Evolutionary conservation across 1,139 yeast genomes (phyloP).

Genomic region (Taphrina sp.): DNA sequence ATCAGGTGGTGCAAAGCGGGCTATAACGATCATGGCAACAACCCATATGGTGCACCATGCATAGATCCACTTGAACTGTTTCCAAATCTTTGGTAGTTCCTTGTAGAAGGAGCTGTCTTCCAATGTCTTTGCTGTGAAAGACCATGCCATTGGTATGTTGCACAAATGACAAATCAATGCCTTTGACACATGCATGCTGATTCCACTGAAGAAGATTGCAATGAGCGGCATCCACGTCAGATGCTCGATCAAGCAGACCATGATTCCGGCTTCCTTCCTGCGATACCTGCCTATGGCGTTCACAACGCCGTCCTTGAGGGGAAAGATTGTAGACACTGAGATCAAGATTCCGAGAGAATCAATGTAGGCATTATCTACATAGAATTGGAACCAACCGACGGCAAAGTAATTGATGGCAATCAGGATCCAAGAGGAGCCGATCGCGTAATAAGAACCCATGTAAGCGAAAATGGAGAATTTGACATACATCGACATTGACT

Average conservation of each 20-base stretch:
- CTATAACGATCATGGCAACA: constrained; percentile 23
- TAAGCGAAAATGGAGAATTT: constrained; percentile 35
- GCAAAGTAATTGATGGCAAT: constrained; percentile 33
- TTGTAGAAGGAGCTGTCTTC: constrained; percentile 33
- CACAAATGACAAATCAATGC: constrained; percentile 35
- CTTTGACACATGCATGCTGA: constrained; percentile 33
- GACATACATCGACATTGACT: constrained; percentile 33
- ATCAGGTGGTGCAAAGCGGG: constrained; percentile 1
- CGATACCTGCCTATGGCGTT: constrained; percentile 34
- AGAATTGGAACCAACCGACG: constrained; percentile 34
- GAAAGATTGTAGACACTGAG: constrained; percentile 33
- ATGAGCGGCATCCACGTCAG: constrained; percentile 32
- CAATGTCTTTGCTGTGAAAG: constrained; percentile 36
- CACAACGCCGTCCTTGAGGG: constrained; percentile 33
- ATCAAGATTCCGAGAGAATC: constrained; percentile 32
- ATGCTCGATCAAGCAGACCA: constrained; percentile 25
- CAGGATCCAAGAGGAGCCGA: constrained; percentile 31
- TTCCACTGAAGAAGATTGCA: constrained; percentile 34
- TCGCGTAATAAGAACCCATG: constrained; percentile 36
- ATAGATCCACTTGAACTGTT: constrained; percentile 16
- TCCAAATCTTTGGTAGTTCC: constrained; percentile 35
- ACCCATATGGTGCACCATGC: too few species aligned
- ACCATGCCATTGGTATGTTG: constrained; percentile 35
- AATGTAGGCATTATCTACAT: constrained; percentile 34
- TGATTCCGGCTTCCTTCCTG: constrained; percentile 27